Evolutionary conservation across 2,329 filamentous ascomycete species (phyloP).

Genomic region (Thelonectria discophora): DNA sequence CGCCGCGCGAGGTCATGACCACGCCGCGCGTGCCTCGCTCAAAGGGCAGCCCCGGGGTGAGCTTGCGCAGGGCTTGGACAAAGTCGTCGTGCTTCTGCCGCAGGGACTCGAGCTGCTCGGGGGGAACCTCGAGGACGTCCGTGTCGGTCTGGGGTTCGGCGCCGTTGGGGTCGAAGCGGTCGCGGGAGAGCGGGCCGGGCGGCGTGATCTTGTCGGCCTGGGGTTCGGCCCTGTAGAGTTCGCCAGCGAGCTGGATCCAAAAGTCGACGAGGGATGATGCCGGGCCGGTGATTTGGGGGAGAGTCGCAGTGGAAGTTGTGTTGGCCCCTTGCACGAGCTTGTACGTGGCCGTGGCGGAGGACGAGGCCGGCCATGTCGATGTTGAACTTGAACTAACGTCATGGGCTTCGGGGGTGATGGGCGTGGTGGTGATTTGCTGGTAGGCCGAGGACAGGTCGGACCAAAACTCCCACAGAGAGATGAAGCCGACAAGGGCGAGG

Average conservation of each 20-base stretch:
- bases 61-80: constrained; percentile 21
- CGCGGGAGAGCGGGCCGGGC: constrained; percentile 19
- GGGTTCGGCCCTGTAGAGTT: constrained; percentile 29
- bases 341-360: neutral
- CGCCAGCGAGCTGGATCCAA: constrained; percentile 23
- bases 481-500: constrained; percentile 23
- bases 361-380: too few relatives aligned
- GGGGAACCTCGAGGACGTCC: constrained; percentile 27
- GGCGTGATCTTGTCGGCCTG: constrained; percentile 25
- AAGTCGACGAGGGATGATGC: constrained; percentile 28
- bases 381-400: too few relatives aligned
- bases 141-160: constrained; percentile 14
- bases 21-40: constrained; percentile 24
- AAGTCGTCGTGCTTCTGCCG: constrained; percentile 29
- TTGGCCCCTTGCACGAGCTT: neutral
- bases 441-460: constrained; percentile 26
- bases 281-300: constrained; percentile 26
- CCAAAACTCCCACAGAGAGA: constrained; percentile 35
- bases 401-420: neutral
- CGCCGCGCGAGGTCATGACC: constrained; percentile 35
- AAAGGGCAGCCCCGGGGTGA: constrained; percentile 29
- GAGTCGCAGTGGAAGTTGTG: neutral
- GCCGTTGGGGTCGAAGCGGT: constrained; percentile 32
- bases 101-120: constrained; percentile 25
- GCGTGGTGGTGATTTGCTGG: constrained; percentile 19